Base-by-base conservation (phyloP, 148 eudicot genomes). In the Chenopodium suecicum region DNA sequence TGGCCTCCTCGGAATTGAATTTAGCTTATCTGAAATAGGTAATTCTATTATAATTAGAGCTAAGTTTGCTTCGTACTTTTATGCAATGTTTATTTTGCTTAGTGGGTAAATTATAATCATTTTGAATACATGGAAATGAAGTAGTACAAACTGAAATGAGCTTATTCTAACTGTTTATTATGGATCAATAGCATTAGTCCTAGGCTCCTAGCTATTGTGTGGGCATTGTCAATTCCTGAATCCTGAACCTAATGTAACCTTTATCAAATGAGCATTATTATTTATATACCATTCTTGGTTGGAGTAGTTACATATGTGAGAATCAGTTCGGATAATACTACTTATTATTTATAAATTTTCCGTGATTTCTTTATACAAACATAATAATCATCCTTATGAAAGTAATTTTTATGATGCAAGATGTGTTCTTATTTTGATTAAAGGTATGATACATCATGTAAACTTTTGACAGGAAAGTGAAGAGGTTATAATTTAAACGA, bases 11-110 rank as follows among this genome's bases (percentile, higher is more conserved):
- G 75, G 96, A 95, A 80, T 88, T 95, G 80, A 90, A 93, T 77
- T 88, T 92, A 84, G 78, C 91, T 76, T 96, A 93, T 75, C 94
- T 95, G 11, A 95, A 93, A 88, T 97, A 95, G 98, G 98, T 94
- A 71, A 25, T 23, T n/a, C 10, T 0, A 12, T 2, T 37, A 64
- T 16, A 1, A 12, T 71, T n/a, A 9, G n/a, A 64, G 4, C 16
- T 10, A 2, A n/a, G 16, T 31, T 79, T 32, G 29, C 41, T 67
- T 73, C 23, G 2, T 22, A 46, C 9, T 65, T 29, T 29, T 4
- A n/a, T 81, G 34, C 12, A 48, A 48, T 25, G 56, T 27, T 27
- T 27, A 27, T 27, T 4, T 52, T 4, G 4, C 17, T 17, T 37
- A 29, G 9, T 70, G 22, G 44, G 17, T 37, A 32, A 3, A 4